These are phyloP conservation scores for Podila horticola DNA, from an alignment of 192 early-diverging fungal species.

Conservation along the genomic window DNA sequence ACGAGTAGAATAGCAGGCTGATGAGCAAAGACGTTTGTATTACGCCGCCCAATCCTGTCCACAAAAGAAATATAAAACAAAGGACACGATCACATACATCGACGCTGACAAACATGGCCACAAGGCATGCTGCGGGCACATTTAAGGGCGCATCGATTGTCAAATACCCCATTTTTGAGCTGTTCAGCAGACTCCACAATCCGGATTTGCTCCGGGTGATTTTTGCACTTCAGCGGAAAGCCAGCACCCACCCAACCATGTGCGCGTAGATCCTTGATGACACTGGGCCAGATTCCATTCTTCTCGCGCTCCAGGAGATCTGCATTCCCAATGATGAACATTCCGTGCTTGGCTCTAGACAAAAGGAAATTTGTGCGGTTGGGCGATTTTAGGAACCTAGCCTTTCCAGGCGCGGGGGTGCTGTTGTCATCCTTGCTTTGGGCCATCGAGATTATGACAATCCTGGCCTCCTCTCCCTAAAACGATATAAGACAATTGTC, in stretches of 20 bases:
- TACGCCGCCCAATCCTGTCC: too few relatives aligned
- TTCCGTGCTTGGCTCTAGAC: slow-evolving; percentile 67
- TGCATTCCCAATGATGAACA: slow-evolving; percentile 65
- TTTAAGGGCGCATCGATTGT: slow-evolving; percentile 58
- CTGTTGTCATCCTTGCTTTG: slow-evolving; percentile 22
- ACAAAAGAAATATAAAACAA: too few relatives aligned
- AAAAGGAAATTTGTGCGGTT: slow-evolving; percentile 69
- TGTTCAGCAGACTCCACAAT: slow-evolving; percentile 23
- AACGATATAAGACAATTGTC: too few relatives aligned
- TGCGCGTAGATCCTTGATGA: slow-evolving; percentile 43
- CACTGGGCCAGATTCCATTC: slow-evolving; percentile 51
- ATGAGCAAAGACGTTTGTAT: too few relatives aligned
- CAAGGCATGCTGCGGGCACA: too few relatives aligned
- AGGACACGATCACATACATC: too few relatives aligned
- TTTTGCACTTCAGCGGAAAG: slow-evolving; percentile 57
- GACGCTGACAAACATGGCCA: slow-evolving; percentile 40
- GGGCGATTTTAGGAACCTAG: slow-evolving; percentile 63
- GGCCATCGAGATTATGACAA: slow-evolving; percentile 55
- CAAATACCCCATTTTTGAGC: slow-evolving; percentile 51
- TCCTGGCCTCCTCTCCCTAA: slow-evolving; percentile 54
- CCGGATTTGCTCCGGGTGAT: slow-evolving; percentile 55
- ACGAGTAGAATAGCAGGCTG: too few relatives aligned
- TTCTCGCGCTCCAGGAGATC: slow-evolving; percentile 30
- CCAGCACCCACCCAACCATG: slow-evolving; percentile 46
- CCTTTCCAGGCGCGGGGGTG: slow-evolving; percentile 6